Evolutionary conservation across 345 rosid genomes (phyloP), one percentile per base, ranked within the genome.

Genomic region (Erodium maritimum): DNA sequence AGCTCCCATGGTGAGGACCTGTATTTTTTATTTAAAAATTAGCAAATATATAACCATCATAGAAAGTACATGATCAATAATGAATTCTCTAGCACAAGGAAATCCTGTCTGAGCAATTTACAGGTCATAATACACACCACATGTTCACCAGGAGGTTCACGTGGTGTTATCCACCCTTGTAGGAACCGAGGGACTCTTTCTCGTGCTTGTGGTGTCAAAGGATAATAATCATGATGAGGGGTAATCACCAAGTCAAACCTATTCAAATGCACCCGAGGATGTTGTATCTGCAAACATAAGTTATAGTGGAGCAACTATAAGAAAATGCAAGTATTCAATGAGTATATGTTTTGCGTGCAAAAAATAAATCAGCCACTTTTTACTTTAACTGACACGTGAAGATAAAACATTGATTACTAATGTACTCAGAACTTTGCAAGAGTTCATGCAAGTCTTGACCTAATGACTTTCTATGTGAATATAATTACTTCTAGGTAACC

Each of bases 241-340:
- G 99, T 82, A 56, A 93, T 82, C 69, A 93, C 95, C 82, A 93
- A 65, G 73, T 93, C 99, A 81, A 93, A 93, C 77, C 95, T 85
- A 67, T 80, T 77, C 74, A 89, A 72, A 17, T 71, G 80, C n/a
- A 81, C 69, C 84, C 97, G 82, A 16, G 99, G 99, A 78, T 87
- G 99, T 75, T 89, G 91, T 57, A 93, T 83, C 99, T 93, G 80
- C 71, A 76, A 58, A 55, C 6, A 50, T 1, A 52, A 42, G n/a
- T 17, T 17, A 23, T 22, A 19, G 29, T 29, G 5, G 19, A 48
- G 60, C 17, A 37, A 54, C 8, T 13, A 22, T 29, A 3, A 29
- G 34, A n/a, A 29, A 8, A 29, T 29, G 3, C 8, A 29, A 29
- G 34, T 29, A 3, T 29, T 29, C 34, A 29, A 29, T n/a, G n/a